These are phyloP conservation scores for Telfairia occidentalis DNA, from an alignment of 331 rosid species.

Conservation along the genomic window DNA sequence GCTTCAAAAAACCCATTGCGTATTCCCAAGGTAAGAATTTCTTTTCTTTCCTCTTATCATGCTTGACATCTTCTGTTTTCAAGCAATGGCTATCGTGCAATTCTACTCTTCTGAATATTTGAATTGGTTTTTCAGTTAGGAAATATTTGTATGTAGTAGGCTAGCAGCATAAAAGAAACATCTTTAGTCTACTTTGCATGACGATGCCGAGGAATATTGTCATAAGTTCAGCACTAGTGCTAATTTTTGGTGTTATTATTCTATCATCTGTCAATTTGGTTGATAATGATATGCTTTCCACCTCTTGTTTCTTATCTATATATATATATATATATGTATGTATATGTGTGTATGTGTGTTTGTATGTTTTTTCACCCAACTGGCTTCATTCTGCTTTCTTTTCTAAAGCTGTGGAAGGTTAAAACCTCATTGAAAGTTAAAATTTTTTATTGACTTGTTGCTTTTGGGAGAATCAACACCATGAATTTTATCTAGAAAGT, in stretches of 20 bases:
- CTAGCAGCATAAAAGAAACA: not conserved
- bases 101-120: not conserved
- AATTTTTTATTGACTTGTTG: not conserved
- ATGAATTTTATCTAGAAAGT: not conserved
- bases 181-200: not conserved
- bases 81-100: not conserved
- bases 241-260: too few relatives aligned
- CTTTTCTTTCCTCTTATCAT: not conserved
- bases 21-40: conserved; percentile 61
- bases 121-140: not conserved
- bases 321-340: too few relatives aligned
- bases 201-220: not conserved
- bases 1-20: conserved; percentile 79
- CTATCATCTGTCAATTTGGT: too few relatives aligned
- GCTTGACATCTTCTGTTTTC: not conserved
- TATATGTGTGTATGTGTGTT: too few relatives aligned
- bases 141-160: not conserved
- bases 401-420: not conserved
- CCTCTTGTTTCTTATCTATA: too few relatives aligned
- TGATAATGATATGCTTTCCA: too few relatives aligned
- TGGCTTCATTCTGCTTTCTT: not conserved
- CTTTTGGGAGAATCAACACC: conserved; percentile 1
- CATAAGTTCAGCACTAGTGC: too few relatives aligned
- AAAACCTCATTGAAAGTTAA: not conserved
- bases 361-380: too few relatives aligned